A percentile compares a stretch with the other conserved stretches of the same genome.
Evolutionary conservation across 2,329 filamentous ascomycete species (phyloP).

Genomic region (Cladosporium austrohemisphaericum): DNA sequence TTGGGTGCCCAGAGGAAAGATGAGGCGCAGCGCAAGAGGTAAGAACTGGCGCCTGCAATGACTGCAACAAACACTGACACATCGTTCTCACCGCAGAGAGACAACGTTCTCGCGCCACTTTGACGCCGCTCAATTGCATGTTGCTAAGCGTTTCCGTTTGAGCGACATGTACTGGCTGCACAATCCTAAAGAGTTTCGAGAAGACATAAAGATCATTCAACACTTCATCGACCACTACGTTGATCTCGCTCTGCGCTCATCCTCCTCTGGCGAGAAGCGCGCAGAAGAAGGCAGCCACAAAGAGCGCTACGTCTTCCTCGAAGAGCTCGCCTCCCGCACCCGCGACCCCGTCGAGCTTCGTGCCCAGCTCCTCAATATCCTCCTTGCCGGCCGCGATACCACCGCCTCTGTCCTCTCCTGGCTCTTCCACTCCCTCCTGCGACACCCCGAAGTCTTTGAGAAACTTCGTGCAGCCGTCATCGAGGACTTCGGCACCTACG

Average conservation of each 20-base stretch:
- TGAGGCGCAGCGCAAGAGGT: slow-evolving; percentile 10
- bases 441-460: slow-evolving; percentile 48
- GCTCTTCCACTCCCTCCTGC: slow-evolving; percentile 51
- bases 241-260: slow-evolving; percentile 40
- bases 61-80: too few relatives aligned
- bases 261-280: slow-evolving; percentile 19
- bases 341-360: slow-evolving; percentile 42
- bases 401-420: slow-evolving; percentile 53
- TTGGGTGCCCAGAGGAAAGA: slow-evolving; percentile 20
- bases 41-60: too few relatives aligned
- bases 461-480: slow-evolving; percentile 50
- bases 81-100: slow-evolving; percentile 28
- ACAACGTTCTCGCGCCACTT: slow-evolving; percentile 42
- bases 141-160: slow-evolving; percentile 36
- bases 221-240: slow-evolving; percentile 46
- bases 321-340: slow-evolving; percentile 45
- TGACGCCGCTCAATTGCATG: slow-evolving; percentile 39
- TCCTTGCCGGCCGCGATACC: slow-evolving; percentile 65
- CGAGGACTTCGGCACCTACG: slow-evolving; percentile 43
- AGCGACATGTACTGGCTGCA: slow-evolving; percentile 37
- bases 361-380: slow-evolving; percentile 53
- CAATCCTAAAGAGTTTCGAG: slow-evolving; percentile 35
- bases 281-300: slow-evolving; percentile 28
- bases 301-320: slow-evolving; percentile 45
- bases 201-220: slow-evolving; percentile 41